Percentiles rank a stretch among this genome's conserved stretches.
Conservation (phyloP, 805 yeast genomes). For the Metschnikowia anglica region DNA sequence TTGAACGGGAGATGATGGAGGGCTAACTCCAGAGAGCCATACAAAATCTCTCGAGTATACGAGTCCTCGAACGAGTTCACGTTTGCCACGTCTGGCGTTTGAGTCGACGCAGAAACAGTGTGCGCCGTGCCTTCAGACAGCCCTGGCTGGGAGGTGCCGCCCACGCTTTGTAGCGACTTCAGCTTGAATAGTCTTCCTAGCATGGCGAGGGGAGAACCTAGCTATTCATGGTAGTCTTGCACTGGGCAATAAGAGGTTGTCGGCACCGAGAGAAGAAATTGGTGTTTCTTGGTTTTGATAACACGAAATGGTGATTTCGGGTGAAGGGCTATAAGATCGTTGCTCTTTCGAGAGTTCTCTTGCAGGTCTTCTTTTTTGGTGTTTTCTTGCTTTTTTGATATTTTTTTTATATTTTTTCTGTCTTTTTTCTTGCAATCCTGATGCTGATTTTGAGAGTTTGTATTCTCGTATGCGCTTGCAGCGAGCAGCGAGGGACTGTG, state of each 20-base stretch:
- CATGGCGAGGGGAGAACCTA: slow-evolving; percentile 22
- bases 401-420: too few species aligned
- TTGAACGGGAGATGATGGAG: slow-evolving; percentile 23
- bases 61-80: slow-evolving; percentile 41
- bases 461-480: too few species aligned
- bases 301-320: too few species aligned
- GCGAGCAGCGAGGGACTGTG: too few species aligned
- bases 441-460: too few species aligned
- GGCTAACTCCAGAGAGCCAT: slow-evolving; percentile 36
- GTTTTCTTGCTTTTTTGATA: too few species aligned
- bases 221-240: slow-evolving; percentile 11
- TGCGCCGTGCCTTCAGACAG: slow-evolving; percentile 8
- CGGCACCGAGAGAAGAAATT: not conserved
- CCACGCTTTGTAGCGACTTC: slow-evolving; percentile 20
- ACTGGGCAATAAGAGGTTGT: slow-evolving; percentile 7
- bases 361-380: too few species aligned
- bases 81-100: not conserved
- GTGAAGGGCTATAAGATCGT: too few species aligned
- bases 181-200: slow-evolving; percentile 40
- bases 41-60: slow-evolving; percentile 46
- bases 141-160: not conserved
- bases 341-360: too few species aligned
- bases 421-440: too few species aligned
- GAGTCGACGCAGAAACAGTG: slow-evolving; percentile 1
- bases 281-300: not conserved